Conservation (phyloP, 768 basidiomycete species). For the Boletus pseudopeckii region DNA sequence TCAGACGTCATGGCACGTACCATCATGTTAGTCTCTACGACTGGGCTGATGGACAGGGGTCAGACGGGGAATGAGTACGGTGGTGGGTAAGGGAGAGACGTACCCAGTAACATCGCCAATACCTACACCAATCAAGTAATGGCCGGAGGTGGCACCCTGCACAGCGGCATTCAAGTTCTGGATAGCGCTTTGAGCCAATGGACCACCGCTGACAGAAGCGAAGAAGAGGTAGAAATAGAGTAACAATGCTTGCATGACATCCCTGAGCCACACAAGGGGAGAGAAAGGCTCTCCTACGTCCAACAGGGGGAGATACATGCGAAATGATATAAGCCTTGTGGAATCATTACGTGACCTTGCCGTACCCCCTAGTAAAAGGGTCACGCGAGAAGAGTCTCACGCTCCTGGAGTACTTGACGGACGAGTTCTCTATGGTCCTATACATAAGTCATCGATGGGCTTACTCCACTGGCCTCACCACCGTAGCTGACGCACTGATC, state of each 20-base stretch:
- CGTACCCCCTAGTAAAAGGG: no score
- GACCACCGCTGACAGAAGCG: slow-evolving; percentile 30
- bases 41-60: slow-evolving; percentile 42
- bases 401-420: not conserved
- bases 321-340: not conserved
- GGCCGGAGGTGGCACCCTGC: slow-evolving; percentile 7
- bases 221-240: slow-evolving; percentile 46
- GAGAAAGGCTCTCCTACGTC: slow-evolving; percentile 16
- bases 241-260: slow-evolving; percentile 37
- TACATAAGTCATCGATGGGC: no score
- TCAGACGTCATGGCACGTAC: slow-evolving; percentile 31
- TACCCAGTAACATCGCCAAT: slow-evolving; percentile 77
- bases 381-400: no score
- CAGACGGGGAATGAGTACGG: not conserved
- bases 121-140: slow-evolving; percentile 27
- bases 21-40: slow-evolving; percentile 86
- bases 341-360: no score
- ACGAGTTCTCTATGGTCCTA: no score
- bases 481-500: no score
- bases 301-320: slow-evolving; percentile 23
- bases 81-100: not conserved
- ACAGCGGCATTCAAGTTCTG: not conserved
- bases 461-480: no score
- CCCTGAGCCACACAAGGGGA: slow-evolving; percentile 27
- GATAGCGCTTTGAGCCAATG: slow-evolving; percentile 16